Evolutionary conservation across 495 filamentous ascomycete species (phyloP), one percentile per base, ranked within the genome.

Genomic region (Haplographium delicatum): DNA sequence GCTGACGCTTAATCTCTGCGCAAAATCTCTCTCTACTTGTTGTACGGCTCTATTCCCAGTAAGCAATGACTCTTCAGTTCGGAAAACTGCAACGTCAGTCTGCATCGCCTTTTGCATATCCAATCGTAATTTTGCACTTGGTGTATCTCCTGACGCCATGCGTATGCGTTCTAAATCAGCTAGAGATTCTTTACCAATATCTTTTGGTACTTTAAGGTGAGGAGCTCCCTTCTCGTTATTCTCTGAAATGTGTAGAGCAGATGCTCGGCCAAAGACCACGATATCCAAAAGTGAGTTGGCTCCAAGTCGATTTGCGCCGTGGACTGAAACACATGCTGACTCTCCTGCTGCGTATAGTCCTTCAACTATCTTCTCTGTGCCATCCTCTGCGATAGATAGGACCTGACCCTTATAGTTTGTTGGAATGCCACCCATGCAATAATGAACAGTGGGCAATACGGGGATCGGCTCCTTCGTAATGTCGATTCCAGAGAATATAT

Each of bases 91-190:
- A 7, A 61, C 51, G 33, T 61, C 46, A 15, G 40, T 30, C 40
- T 61, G 58, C 58, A 61, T 61, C 31, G 58, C 54, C 44, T 57
- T 61, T 30, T 61, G 58, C 58, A 57, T 61, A 10, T 47, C 45
- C 1, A 54, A 16, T 43, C 58, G 33, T 8, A 61, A 38, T 11
- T 52, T 43, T 0, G 50, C 31, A 7, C 37, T 44, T 5, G 35
- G 40, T 10, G 37, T 54, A 16, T 57, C 51, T 4, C 58, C 58
- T 4, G 30, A 37, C 10, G 54, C 45, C 0, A 38, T 54, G 3
- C 50, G 45, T 30, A 61, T 55, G 2, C 31, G 10, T 13, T 61
- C 51, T 5, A 58, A 25, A 20, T 57, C 54, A 3, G 18, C 18
- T 4, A 61, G 38, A 25, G 58, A 55, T 7, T 48, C 16, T 6